These are phyloP conservation scores for Heritiera fomes DNA, from an alignment of 345 rosid genomes.

Conservation along the genomic window DNA sequence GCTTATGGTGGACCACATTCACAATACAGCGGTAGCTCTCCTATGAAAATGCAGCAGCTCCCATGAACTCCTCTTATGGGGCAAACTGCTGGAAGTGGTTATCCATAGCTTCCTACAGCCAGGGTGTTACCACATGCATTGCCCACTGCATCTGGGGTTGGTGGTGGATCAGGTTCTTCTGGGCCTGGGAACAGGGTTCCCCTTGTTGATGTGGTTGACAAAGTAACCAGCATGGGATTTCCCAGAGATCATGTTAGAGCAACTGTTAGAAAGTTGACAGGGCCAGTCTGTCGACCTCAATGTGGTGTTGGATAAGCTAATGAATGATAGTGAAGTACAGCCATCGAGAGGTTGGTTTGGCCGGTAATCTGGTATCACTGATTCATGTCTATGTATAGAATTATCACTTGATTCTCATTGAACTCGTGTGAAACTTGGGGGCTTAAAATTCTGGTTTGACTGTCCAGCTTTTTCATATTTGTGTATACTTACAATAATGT, in stretches of 20 bases:
- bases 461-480: slow-evolving; percentile 2
- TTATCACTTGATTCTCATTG: slow-evolving; percentile 16
- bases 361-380: slow-evolving; percentile 37
- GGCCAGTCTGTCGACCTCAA: slow-evolving; percentile 91
- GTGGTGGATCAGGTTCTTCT: slow-evolving; percentile 56
- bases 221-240: slow-evolving; percentile 82
- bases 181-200: slow-evolving; percentile 78
- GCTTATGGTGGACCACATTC: slow-evolving; percentile 56
- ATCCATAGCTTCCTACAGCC: slow-evolving; percentile 83
- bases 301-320: slow-evolving; percentile 84
- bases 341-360: slow-evolving; percentile 80
- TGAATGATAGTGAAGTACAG: slow-evolving; percentile 76
- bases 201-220: slow-evolving; percentile 77
- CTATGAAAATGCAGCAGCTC: slow-evolving; percentile 54
- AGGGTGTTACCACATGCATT: slow-evolving; percentile 71
- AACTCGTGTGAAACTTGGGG: slow-evolving; percentile 19
- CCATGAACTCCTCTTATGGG: slow-evolving; percentile 33
- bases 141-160: slow-evolving; percentile 64
- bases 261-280: slow-evolving; percentile 74
- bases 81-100: slow-evolving; percentile 50
- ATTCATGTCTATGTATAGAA: slow-evolving; percentile 30
- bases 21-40: slow-evolving; percentile 56
- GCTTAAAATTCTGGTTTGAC: neutral
- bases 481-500: slow-evolving; percentile 8
- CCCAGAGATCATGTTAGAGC: slow-evolving; percentile 87